These are phyloP conservation scores for Clarireedia hainanense DNA, from an alignment of 2,329 filamentous ascomycete genomes.

Conservation along the genomic window DNA sequence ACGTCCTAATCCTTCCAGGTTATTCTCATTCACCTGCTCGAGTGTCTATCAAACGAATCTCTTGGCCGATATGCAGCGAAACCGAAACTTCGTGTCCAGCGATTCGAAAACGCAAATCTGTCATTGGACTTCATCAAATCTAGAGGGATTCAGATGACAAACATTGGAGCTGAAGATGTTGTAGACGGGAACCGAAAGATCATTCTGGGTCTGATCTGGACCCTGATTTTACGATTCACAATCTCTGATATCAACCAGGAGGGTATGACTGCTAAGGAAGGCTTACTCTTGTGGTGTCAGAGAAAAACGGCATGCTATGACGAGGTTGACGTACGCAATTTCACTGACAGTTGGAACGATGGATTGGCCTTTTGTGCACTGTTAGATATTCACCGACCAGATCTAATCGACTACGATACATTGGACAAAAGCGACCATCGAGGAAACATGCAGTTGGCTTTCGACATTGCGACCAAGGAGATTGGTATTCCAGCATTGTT, in stretches of 20 bases:
- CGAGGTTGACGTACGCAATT: constrained; percentile 90
- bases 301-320: constrained; percentile 98
- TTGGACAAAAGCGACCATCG: constrained; percentile 90
- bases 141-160: constrained; percentile 91
- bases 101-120: constrained; percentile 96
- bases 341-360: constrained; percentile 94
- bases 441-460: constrained; percentile 96
- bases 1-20: constrained; percentile 47
- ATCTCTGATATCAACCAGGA: constrained; percentile 98
- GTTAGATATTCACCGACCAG: constrained; percentile 91
- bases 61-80: constrained; percentile 95
- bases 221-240: constrained; percentile 92
- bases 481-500: constrained; percentile 94
- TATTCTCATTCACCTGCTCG: constrained; percentile 90
- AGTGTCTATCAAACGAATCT: constrained; percentile 90
- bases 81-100: constrained; percentile 91
- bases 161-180: constrained; percentile 96
- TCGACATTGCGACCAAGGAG: constrained; percentile 91
- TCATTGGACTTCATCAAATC: constrained; percentile 89
- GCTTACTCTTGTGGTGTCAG: constrained; percentile 92
- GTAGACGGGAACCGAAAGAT: constrained; percentile 98
- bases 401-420: constrained; percentile 92
- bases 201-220: constrained; percentile 96
- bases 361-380: constrained; percentile 94
- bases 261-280: constrained; percentile 95